These are phyloP conservation scores for Rhytidiadelphus loreus DNA, from an alignment of 225 moss, liverwort and hornwort species.

Conservation along the genomic window DNA sequence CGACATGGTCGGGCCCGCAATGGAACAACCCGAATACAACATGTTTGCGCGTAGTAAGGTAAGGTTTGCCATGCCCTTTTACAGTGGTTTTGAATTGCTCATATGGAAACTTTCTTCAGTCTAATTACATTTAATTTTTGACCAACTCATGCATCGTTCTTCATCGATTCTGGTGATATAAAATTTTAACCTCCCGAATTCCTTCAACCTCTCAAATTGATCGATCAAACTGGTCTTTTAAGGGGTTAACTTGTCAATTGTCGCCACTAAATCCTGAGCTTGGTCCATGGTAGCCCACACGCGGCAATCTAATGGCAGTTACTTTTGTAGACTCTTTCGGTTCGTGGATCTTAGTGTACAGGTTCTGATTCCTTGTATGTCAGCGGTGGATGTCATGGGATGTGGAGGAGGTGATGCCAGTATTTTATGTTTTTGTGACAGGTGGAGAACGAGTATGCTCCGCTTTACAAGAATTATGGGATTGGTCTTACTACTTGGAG, in stretches of 20 bases:
- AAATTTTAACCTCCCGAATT: background rate
- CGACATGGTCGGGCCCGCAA: constrained; percentile 66
- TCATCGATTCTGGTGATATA: background rate
- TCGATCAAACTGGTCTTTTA: background rate
- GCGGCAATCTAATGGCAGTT: background rate
- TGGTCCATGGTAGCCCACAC: background rate
- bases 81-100: background rate
- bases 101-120: background rate
- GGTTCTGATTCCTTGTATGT: background rate
- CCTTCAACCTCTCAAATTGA: background rate
- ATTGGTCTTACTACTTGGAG: constrained; percentile 95
- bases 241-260: background rate
- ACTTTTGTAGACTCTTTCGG: background rate
- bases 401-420: background rate
- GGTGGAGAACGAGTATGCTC: constrained; percentile 76
- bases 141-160: background rate
- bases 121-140: background rate
- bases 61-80: background rate
- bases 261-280: background rate
- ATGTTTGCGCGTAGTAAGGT: constrained; percentile 73
- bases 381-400: background rate
- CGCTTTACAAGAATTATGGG: constrained; percentile 75
- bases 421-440: background rate
- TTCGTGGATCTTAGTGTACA: background rate
- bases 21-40: constrained; percentile 96